phyloP scores from a whole-genome alignment of 352 stramenopile species.

The Phytophthora megakarya region DNA sequence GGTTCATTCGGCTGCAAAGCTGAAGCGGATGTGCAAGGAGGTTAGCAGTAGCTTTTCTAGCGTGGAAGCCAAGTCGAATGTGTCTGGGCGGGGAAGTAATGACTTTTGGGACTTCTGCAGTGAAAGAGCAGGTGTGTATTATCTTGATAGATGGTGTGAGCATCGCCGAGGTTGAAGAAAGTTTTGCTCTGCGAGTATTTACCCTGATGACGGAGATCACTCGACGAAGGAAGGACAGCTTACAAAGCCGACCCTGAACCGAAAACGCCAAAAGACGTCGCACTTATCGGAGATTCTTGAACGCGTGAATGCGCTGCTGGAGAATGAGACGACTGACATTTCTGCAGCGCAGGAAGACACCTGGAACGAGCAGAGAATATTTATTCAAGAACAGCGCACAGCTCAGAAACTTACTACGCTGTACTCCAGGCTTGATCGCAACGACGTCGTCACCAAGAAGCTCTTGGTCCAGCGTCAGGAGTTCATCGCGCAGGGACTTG shows the following conservation, averaged over 20 bases:
- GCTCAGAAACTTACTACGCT: no score
- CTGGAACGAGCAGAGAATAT: no score
- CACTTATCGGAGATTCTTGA: no score
- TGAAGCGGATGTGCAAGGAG: constrained; percentile 13
- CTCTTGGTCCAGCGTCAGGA: no score
- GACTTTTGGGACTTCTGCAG: constrained; percentile 12
- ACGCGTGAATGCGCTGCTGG: constrained; percentile 1
- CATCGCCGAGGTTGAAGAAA: neutral
- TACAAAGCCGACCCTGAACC: no score
- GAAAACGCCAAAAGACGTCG: no score
- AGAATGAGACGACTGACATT: constrained; percentile 3
- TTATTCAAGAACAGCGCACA: neutral
- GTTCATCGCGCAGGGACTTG: neutral
- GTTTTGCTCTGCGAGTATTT: no score
- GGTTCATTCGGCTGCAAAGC: constrained; percentile 7
- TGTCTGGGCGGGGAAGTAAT: constrained; percentile 3
- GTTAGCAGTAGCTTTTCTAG: constrained; percentile 8
- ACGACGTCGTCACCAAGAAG: no score
- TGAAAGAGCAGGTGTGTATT: constrained; percentile 5
- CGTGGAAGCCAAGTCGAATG: neutral
- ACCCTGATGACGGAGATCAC: no score
- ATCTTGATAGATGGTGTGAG: constrained; percentile 10
- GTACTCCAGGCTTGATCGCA: no score
- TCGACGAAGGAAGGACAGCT: no score
- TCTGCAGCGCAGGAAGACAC: no score